Conservation (phyloP, 495 filamentous ascomycete genomes). For the Tuber brumale region DNA sequence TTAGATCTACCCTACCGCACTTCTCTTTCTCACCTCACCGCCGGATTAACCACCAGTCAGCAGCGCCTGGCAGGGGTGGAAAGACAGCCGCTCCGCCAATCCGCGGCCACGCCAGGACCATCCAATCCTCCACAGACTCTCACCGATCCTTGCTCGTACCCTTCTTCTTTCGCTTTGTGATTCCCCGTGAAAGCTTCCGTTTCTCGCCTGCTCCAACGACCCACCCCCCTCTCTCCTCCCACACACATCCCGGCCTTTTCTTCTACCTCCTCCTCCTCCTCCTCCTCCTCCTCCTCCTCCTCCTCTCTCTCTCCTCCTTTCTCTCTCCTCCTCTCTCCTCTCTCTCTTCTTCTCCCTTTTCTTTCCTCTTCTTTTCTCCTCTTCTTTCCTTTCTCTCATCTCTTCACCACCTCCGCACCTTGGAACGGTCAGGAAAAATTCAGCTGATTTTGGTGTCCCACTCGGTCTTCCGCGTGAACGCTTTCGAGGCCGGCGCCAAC, state of each 20-base stretch:
- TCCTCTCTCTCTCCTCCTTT: background rate
- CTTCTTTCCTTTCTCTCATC: conserved; percentile 38
- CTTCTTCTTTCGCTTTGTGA: conserved; percentile 27
- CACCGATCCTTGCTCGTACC: conserved; percentile 34
- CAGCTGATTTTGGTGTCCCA: conserved; percentile 42
- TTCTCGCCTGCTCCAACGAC: conserved; percentile 33
- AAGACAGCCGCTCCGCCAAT: conserved; percentile 33
- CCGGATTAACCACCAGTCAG: conserved; percentile 36
- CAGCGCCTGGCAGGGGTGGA: conserved; percentile 33
- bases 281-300: conserved; percentile 2
- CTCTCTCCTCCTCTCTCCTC: background rate
- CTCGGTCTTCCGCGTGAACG: conserved; percentile 42
- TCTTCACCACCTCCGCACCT: conserved; percentile 38
- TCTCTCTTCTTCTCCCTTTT: background rate
- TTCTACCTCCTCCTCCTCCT: background rate
- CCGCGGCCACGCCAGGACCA: conserved; percentile 29
- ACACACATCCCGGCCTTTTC: background rate
- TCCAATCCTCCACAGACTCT: conserved; percentile 27
- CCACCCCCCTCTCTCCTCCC: background rate
- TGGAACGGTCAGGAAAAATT: conserved; percentile 35
- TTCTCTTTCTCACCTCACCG: conserved; percentile 27
- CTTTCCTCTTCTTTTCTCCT: conserved; percentile 25
- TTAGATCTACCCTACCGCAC: conserved; percentile 33
- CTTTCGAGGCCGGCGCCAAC: conserved; percentile 43
- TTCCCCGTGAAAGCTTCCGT: conserved; percentile 39